Evolutionary conservation across 306 rosid species (phyloP), one percentile per base, ranked within the genome.

Genomic region (Vigna radiata): DNA sequence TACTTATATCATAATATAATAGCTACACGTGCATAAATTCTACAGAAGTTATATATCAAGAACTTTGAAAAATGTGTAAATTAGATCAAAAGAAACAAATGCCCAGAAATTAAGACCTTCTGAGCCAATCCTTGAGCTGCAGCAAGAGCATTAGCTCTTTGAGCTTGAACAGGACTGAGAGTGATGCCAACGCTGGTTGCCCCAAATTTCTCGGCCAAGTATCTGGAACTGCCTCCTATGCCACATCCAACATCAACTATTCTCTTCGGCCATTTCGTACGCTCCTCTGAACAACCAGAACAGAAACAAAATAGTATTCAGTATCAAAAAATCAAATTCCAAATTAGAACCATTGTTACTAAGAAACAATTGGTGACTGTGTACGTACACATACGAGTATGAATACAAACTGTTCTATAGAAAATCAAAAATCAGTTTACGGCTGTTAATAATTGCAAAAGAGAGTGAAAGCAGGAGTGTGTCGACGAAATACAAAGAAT

Each of bases 221-320:
- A 92, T 70, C 98, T 84, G 1, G 98, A 92, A 54, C 98, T 94
- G 3, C 98, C 98, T 6, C 98, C 98, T 46, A 94, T 94, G 75
- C 98, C 98, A 79, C 98, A 94, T 39, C 98, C 98, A 19, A 92
- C 98, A 44, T 94, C 98, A 23, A 94, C 92, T 48, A 88, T 76
- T 14, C 71, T 82, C 86, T 80, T 80, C 1, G 89, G 91, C 75
- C 85, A 56, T 54, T 76, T 79, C 2, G 25, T 11, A 65, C 70
- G 50, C 3, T 39, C 80, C 53, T 83, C 87, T 68, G 37, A 12
- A 4, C 14, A 41, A 1, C 8, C 53, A 7, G 43, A 41, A 50
- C 27, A 54, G 0, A 8, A 9, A 11, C 49, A 44, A 2, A 58
- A 12, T 13, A 5, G 0, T 6, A 29, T 5, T 49, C 19, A 33